phyloP scores from a whole-genome alignment of 2,329 filamentous ascomycete genomes.

The Ceratocystis colombiana region DNA sequence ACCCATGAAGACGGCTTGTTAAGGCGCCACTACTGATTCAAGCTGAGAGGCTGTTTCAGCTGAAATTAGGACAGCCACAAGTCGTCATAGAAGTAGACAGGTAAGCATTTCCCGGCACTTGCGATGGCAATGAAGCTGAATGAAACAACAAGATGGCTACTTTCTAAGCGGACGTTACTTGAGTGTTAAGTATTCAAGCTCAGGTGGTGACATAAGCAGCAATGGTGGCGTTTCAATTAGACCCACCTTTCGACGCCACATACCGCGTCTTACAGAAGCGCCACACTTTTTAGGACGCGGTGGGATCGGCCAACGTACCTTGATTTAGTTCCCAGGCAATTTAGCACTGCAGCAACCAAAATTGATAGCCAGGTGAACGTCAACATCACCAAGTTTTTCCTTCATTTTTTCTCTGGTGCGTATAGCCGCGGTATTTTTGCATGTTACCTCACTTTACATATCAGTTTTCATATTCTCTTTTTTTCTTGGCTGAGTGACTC shows the following conservation, averaged over 20 bases:
- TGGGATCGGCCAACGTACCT: conserved; percentile 12
- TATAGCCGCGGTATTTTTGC: background rate
- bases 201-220: background rate
- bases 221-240: background rate
- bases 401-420: background rate
- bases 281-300: conserved; percentile 12
- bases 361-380: background rate
- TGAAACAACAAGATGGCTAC: background rate
- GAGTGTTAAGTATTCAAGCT: no score
- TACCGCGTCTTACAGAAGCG: conserved; percentile 9
- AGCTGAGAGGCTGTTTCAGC: no score
- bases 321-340: conserved; percentile 6
- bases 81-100: no score
- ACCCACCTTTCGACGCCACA: background rate
- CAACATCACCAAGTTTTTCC: conserved; percentile 1
- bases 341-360: conserved; percentile 8
- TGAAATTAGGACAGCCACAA: no score
- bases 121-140: background rate
- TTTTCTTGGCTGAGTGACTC: background rate
- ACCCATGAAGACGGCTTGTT: no score
- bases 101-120: no score
- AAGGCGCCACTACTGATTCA: no score
- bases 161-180: background rate
- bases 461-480: background rate
- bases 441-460: background rate